These are phyloP conservation scores for Rhodotorula sp. DNA, from an alignment of 1,284 basidiomycete species.

Conservation along the genomic window DNA sequence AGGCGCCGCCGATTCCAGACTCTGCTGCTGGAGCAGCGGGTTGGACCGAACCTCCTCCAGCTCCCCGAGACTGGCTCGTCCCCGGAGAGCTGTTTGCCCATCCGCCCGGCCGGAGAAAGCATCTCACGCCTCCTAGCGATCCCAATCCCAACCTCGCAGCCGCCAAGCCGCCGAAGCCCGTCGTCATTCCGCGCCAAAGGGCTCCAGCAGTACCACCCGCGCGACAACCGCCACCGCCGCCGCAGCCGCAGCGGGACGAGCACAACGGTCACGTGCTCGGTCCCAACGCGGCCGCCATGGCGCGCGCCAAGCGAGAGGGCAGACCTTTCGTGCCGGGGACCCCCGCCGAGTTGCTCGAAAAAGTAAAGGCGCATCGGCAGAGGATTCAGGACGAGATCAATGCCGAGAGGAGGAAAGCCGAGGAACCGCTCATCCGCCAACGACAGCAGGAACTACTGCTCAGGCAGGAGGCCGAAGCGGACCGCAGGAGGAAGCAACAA, in stretches of 20 bases:
- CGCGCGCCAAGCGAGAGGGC: constrained; percentile 14
- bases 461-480: too few species aligned
- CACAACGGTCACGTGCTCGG: constrained; percentile 14
- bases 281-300: constrained; percentile 24
- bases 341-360: constrained; percentile 18
- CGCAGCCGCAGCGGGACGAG: constrained; percentile 1
- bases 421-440: too few species aligned
- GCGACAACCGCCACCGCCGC: not conserved
- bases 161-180: not conserved
- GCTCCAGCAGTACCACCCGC: not conserved
- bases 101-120: constrained; percentile 1
- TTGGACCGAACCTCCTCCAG: not conserved
- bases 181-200: not conserved
- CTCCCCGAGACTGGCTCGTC: constrained; percentile 13
- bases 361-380: not conserved
- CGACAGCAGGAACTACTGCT: too few species aligned
- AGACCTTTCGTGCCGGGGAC: constrained; percentile 28
- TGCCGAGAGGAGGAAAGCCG: too few species aligned
- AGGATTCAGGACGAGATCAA: not conserved
- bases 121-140: not conserved
- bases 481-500: too few species aligned
- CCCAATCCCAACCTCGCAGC: not conserved
- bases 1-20: not conserved
- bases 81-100: constrained; percentile 23
- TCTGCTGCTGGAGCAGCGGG: not conserved